Conservation (phyloP, 139 green algal genomes). For the Micractinium conductrix region DNA sequence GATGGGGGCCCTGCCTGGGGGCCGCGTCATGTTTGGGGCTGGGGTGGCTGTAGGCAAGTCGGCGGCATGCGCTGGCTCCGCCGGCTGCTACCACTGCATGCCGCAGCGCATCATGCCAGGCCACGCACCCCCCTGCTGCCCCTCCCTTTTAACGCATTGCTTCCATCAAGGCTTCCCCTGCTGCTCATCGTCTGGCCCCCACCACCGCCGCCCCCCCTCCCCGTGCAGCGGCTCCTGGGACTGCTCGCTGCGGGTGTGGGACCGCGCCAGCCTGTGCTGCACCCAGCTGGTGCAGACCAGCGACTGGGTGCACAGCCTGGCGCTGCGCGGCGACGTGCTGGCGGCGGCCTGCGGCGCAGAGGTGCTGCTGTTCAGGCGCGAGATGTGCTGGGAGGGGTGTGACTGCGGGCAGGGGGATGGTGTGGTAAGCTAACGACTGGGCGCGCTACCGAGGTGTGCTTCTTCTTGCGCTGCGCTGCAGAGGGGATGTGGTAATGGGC, state of each 20-base stretch:
- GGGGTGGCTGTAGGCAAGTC: no score
- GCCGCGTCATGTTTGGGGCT: no score
- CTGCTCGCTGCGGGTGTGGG: constrained; percentile 65
- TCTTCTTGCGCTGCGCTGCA: background rate
- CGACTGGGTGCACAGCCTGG: constrained; percentile 72
- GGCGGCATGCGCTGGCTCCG: no score
- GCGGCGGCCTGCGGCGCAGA: background rate
- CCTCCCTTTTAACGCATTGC: no score
- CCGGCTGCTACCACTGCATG: no score
- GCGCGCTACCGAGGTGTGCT: no score
- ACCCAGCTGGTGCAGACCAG: constrained; percentile 45
- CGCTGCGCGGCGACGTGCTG: background rate
- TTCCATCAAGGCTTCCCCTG: no score
- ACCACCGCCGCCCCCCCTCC: background rate
- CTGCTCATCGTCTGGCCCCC: no score
- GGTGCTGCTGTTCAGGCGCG: background rate
- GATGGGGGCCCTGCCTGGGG: no score
- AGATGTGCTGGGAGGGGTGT: background rate
- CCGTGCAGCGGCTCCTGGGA: constrained; percentile 63
- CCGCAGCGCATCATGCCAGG: no score
- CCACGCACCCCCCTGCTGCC: background rate
- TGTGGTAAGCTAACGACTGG: no score
- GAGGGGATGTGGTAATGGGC: background rate
- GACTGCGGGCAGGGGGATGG: background rate
- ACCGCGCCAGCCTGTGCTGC: constrained; percentile 9